Percentiles rank a stretch among this genome's conserved stretches.
Conservation (phyloP, 345 rosid genomes). For the Fremontodendron californicum region DNA sequence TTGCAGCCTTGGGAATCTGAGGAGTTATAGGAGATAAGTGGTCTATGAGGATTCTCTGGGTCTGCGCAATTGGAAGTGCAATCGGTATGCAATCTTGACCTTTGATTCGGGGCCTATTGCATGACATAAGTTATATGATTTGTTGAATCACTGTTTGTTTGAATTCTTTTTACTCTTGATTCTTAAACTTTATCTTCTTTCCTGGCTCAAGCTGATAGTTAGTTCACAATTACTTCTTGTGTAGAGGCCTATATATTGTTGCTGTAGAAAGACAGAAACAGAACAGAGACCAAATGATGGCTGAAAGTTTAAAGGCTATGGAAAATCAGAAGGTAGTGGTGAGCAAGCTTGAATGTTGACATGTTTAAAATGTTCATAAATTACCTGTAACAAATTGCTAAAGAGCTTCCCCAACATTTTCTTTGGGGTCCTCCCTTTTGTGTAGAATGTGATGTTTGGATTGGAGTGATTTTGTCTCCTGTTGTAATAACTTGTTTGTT, state of each 20-base stretch:
- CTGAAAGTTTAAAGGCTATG: conserved; percentile 52
- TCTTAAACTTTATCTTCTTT: background rate
- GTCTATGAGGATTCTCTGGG: conserved; percentile 79
- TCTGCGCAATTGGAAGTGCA: conserved; percentile 71
- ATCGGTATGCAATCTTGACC: conserved; percentile 27
- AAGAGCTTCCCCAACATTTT: conserved; percentile 7
- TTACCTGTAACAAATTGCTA: conserved; percentile 2
- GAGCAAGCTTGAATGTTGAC: conserved; percentile 34
- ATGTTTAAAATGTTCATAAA: conserved; percentile 16
- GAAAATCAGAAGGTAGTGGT: conserved; percentile 44
- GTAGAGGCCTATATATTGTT: conserved; percentile 87
- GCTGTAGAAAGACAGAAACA: conserved; percentile 71
- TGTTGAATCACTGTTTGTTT: background rate
- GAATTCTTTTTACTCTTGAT: background rate
- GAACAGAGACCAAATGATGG: conserved; percentile 59
- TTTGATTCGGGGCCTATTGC: background rate
- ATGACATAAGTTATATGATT: background rate
- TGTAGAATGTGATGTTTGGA: background rate
- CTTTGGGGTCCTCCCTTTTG: background rate
- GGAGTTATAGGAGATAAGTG: conserved; percentile 66
- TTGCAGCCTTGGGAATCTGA: conserved; percentile 40
- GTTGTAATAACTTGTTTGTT: background rate
- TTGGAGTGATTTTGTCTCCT: background rate
- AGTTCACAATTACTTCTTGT: background rate
- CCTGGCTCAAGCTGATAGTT: background rate